These are phyloP conservation scores for Singerocomus inundabilis DNA, from an alignment of 1,284 basidiomycete species.

Conservation along the genomic window DNA sequence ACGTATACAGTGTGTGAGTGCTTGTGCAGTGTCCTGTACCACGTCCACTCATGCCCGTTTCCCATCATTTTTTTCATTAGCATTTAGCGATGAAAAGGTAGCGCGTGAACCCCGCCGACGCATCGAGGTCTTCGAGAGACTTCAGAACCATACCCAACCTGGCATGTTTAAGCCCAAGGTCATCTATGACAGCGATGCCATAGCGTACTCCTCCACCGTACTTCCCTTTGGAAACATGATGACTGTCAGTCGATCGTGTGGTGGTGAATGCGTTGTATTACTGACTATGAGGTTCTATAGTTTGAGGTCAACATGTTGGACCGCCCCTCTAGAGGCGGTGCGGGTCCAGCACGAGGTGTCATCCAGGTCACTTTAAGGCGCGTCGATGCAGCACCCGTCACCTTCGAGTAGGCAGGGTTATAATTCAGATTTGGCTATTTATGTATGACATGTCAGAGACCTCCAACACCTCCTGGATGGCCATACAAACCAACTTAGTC, in stretches of 20 bases:
- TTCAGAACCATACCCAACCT: slow-evolving; percentile 32
- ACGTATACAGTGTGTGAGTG: slow-evolving; percentile 28
- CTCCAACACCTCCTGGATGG: slow-evolving; percentile 29
- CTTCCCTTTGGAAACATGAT: slow-evolving; percentile 30
- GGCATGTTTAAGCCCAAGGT: slow-evolving; percentile 31
- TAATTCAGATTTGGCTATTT: background rate
- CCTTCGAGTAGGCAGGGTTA: slow-evolving; percentile 22
- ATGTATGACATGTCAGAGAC: slow-evolving; percentile 21
- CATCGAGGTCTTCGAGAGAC: slow-evolving; percentile 33
- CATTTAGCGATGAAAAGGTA: slow-evolving; percentile 17
- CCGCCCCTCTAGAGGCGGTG: slow-evolving; percentile 16
- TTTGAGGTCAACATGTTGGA: slow-evolving; percentile 35
- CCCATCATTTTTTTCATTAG: slow-evolving; percentile 5
- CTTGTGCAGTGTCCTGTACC: slow-evolving; percentile 4
- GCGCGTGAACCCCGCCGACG: slow-evolving; percentile 13
- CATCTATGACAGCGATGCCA: slow-evolving; percentile 42
- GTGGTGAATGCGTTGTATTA: background rate
- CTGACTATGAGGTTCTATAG: slow-evolving; percentile 10
- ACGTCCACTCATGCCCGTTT: slow-evolving; percentile 4
- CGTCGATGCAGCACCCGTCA: slow-evolving; percentile 29
- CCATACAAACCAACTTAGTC: slow-evolving; percentile 21
- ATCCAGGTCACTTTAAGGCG: slow-evolving; percentile 20
- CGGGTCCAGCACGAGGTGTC: slow-evolving; percentile 19
- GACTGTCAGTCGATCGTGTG: slow-evolving; percentile 12
- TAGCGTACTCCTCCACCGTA: slow-evolving; percentile 33